phyloP scores from a whole-genome alignment of 768 basidiomycete genomes.

The Brasilioporus rufonigricans region DNA sequence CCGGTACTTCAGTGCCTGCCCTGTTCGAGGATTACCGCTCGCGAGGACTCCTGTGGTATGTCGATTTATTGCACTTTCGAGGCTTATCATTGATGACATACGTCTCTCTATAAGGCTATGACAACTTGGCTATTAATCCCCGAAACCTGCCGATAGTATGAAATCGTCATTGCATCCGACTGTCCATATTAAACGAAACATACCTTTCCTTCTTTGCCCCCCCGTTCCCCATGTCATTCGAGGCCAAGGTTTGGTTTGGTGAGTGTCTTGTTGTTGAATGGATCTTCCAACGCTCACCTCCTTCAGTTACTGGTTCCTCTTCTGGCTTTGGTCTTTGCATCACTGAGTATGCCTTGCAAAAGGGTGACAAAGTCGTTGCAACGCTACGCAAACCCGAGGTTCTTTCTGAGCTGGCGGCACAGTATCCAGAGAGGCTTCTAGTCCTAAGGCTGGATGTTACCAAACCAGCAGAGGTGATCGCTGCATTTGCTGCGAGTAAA shows the following conservation, averaged over 20 bases:
- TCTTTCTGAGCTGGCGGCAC: conserved; percentile 24
- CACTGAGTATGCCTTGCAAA: conserved; percentile 30
- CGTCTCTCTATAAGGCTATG: no score
- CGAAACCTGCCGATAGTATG: no score
- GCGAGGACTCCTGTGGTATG: no score
- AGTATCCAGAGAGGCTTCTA: conserved; percentile 33
- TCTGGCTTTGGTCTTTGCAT: conserved; percentile 39
- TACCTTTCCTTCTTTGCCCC: no score
- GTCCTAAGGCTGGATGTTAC: conserved; percentile 42
- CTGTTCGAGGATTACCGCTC: no score
- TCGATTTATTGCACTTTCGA: no score
- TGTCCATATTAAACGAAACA: no score
- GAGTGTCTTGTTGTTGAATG: not conserved
- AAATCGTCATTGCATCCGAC: no score
- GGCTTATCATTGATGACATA: no score
- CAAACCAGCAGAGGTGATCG: not conserved
- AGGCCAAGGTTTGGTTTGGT: conserved; percentile 28
- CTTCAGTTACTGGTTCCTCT: conserved; percentile 40
- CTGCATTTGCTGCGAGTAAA: not conserved
- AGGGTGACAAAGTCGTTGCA: conserved; percentile 41
- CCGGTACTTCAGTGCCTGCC: no score
- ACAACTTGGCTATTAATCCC: no score
- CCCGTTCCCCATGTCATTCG: not conserved
- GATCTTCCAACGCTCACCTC: not conserved
- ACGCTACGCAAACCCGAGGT: conserved; percentile 40